phyloP scores from a whole-genome alignment of 768 basidiomycete species.

The Lentinula guzmanii region DNA sequence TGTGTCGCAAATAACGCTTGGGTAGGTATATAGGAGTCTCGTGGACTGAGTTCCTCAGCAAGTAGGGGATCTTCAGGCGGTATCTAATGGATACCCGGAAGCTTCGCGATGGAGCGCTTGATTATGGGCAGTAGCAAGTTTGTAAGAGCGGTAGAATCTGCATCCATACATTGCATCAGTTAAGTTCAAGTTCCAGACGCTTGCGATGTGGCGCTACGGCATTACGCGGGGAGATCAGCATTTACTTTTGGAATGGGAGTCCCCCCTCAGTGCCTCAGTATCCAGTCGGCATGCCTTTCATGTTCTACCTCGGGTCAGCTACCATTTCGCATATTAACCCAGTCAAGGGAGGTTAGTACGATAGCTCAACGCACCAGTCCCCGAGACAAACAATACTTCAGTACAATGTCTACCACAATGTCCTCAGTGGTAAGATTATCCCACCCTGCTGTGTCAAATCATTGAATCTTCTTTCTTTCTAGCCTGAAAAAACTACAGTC shows the following conservation, averaged over 20 bases:
- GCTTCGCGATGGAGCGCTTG: neutral
- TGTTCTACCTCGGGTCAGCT: neutral
- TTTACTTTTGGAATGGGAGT: neutral
- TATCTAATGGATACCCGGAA: neutral
- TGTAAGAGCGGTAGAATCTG: neutral
- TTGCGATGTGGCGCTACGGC: neutral
- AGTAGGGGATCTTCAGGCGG: no score
- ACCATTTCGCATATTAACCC: neutral
- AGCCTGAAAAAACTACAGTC: constrained; percentile 15
- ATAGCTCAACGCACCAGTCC: neutral
- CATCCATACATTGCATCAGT: neutral
- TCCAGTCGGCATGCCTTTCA: neutral
- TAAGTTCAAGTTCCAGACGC: neutral
- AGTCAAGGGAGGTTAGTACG: neutral
- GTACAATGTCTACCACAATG: neutral
- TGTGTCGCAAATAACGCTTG: no score
- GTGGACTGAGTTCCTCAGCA: no score
- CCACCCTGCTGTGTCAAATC: neutral
- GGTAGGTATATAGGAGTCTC: no score
- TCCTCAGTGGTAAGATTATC: neutral
- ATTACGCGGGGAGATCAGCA: neutral
- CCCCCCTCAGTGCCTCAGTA: neutral
- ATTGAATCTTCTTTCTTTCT: neutral
- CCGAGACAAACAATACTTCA: neutral
- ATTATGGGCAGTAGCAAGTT: neutral